These are phyloP conservation scores for Endothia cerciana DNA, from an alignment of 2,329 filamentous ascomycete genomes.

Conservation along the genomic window DNA sequence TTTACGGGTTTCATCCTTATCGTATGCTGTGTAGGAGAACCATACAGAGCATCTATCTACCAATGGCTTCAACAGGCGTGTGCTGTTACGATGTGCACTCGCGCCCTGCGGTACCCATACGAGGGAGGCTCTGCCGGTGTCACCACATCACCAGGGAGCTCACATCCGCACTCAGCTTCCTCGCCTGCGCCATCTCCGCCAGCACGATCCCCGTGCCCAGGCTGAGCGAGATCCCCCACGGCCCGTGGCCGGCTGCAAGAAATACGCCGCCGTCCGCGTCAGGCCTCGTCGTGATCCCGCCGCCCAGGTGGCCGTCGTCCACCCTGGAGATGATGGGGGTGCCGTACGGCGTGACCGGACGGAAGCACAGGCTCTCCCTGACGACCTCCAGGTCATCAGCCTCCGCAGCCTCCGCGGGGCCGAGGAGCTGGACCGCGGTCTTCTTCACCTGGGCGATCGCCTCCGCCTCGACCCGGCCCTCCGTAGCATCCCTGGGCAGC, in stretches of 20 bases:
- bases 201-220: slow-evolving; percentile 73
- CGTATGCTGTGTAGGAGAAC: no score
- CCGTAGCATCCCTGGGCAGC: slow-evolving; percentile 60
- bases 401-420: slow-evolving; percentile 37
- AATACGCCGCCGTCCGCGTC: slow-evolving; percentile 65
- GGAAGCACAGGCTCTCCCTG: slow-evolving; percentile 71
- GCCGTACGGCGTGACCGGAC: slow-evolving; percentile 68
- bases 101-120: neutral
- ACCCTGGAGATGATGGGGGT: slow-evolving; percentile 66
- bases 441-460: slow-evolving; percentile 54
- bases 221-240: slow-evolving; percentile 70
- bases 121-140: slow-evolving; percentile 19
- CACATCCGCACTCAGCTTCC: slow-evolving; percentile 62
- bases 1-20: no score
- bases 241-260: slow-evolving; percentile 73
- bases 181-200: slow-evolving; percentile 69
- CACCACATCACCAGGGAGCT: slow-evolving; percentile 45
- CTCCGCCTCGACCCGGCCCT: slow-evolving; percentile 49
- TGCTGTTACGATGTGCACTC: no score
- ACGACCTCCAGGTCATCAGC: slow-evolving; percentile 63
- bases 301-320: slow-evolving; percentile 58
- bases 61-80: no score
- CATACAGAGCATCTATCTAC: no score
- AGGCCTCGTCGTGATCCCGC: slow-evolving; percentile 45
- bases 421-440: slow-evolving; percentile 54